Conservation (phyloP, 306 rosid species). For the Cicer judaicum region DNA sequence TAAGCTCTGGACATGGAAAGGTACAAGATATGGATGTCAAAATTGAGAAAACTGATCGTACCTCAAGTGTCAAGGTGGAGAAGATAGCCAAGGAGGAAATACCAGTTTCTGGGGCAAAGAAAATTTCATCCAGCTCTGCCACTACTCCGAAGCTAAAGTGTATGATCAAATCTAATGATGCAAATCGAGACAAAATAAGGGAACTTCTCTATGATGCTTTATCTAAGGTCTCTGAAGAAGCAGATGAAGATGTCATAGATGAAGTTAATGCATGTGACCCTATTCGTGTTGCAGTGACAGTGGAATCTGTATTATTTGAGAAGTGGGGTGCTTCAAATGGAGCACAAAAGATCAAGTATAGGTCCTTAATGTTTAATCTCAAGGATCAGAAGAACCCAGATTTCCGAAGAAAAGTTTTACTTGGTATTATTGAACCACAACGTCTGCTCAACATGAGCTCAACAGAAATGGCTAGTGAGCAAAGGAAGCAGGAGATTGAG, state of each 20-base stretch:
- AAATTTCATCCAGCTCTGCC: slow-evolving; percentile 49
- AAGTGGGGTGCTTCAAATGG: slow-evolving; percentile 95
- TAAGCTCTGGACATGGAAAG: slow-evolving; percentile 54
- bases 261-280: slow-evolving; percentile 75
- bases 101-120: slow-evolving; percentile 56
- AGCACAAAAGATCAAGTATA: slow-evolving; percentile 83
- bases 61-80: slow-evolving; percentile 67
- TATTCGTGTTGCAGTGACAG: slow-evolving; percentile 81
- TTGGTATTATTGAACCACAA: slow-evolving; percentile 73
- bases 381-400: slow-evolving; percentile 94
- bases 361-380: slow-evolving; percentile 89
- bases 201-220: slow-evolving; percentile 79
- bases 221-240: slow-evolving; percentile 72
- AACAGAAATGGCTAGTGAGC: slow-evolving; percentile 92
- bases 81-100: slow-evolving; percentile 61
- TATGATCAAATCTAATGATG: slow-evolving; percentile 76
- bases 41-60: slow-evolving; percentile 54
- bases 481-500: slow-evolving; percentile 72
- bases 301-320: slow-evolving; percentile 85
- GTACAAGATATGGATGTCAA: slow-evolving; percentile 51
- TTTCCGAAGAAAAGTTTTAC: slow-evolving; percentile 88
- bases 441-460: slow-evolving; percentile 74
- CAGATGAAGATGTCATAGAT: slow-evolving; percentile 61
- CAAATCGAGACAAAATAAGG: slow-evolving; percentile 74
- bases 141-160: slow-evolving; percentile 71